These are phyloP conservation scores for Cyberlindnera americana DNA, from an alignment of 805 yeast genomes.

Conservation along the genomic window DNA sequence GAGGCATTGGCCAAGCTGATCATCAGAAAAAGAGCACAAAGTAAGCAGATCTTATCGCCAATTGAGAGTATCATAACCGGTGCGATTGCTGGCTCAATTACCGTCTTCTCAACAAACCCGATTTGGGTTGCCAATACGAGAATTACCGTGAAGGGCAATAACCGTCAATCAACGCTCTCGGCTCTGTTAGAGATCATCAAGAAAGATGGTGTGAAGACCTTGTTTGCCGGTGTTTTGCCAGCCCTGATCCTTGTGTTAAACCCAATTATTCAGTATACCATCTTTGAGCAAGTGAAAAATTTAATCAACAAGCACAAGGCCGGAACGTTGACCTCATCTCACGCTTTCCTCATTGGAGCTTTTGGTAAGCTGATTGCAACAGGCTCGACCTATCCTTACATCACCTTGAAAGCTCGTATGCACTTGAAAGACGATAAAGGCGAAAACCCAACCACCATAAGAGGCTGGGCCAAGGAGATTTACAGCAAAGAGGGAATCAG, in stretches of 20 bases:
- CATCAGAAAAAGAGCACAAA: conserved; percentile 27
- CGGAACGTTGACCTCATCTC: conserved; percentile 55
- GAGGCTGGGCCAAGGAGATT: conserved; percentile 53
- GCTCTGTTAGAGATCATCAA: conserved; percentile 60
- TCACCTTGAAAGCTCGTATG: conserved; percentile 85
- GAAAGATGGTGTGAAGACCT: conserved; percentile 65
- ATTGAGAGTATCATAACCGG: conserved; percentile 35
- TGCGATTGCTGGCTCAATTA: conserved; percentile 81
- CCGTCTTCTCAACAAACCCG: conserved; percentile 81
- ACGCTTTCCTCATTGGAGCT: conserved; percentile 87
- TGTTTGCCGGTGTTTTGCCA: conserved; percentile 84
- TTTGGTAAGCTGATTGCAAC: conserved; percentile 89
- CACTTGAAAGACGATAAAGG: conserved; percentile 53
- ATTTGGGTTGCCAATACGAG: conserved; percentile 95
- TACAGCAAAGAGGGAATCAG: conserved; percentile 66
- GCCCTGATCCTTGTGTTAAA: conserved; percentile 82
- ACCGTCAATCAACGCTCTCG: conserved; percentile 42
- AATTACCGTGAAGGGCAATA: conserved; percentile 55
- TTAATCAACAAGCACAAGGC: conserved; percentile 48
- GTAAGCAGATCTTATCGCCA: conserved; percentile 18
- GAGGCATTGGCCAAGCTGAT: conserved; percentile 59
- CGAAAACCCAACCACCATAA: conserved; percentile 34
- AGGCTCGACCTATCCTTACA: conserved; percentile 83
- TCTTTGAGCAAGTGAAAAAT: conserved; percentile 83
- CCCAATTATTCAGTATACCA: conserved; percentile 89